A percentile compares a stretch with the other conserved stretches of the same genome.
Conservation (phyloP, 371 early-diverging fungal species). For the Rhizopus delemar region DNA sequence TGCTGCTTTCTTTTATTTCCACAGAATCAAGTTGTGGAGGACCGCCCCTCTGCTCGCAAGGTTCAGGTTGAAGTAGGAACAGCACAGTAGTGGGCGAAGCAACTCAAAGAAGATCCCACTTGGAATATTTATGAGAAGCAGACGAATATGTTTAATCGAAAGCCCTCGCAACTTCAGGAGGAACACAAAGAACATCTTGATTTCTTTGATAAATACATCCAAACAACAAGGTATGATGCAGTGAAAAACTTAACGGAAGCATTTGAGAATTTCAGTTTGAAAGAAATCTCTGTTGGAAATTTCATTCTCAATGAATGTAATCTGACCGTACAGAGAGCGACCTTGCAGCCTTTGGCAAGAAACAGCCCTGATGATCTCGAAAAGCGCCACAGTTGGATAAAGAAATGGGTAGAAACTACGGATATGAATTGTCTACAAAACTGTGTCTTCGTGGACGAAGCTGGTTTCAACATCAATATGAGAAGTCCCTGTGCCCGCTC, state of each 20-base stretch:
- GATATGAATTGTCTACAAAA: conserved; percentile 22
- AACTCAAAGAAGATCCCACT: conserved; percentile 15
- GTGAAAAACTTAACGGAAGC: conserved; percentile 9
- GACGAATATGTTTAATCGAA: conserved; percentile 14
- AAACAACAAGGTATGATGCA: conserved; percentile 13
- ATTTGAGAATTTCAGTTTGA: conserved; percentile 12
- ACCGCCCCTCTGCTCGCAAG: conserved; percentile 12
- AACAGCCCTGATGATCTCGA: conserved; percentile 2
- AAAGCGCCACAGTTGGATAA: conserved; percentile 1
- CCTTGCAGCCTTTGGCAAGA: conserved; percentile 8
- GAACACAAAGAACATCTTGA: conserved; percentile 15
- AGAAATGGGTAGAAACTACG: conserved; percentile 4
- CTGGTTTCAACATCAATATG: conserved; percentile 23
- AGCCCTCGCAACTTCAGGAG: conserved; percentile 11
- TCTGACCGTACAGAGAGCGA: conserved; percentile 9
- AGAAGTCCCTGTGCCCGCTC: conserved; percentile 13
- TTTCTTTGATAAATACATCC: conserved; percentile 15
- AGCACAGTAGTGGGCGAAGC: conserved; percentile 17
- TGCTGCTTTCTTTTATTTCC: conserved; percentile 9
- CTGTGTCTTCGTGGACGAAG: conserved; percentile 23
- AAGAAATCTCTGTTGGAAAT: conserved; percentile 5
- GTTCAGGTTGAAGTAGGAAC: conserved; percentile 6
- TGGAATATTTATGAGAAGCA: conserved; percentile 22
- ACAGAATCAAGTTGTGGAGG: conserved; percentile 12
- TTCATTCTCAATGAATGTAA: conserved; percentile 18